A percentile compares a stretch with the other conserved stretches of the same genome.
Conservation (phyloP, 345 rosid species). For the Mercurialis annua region DNA sequence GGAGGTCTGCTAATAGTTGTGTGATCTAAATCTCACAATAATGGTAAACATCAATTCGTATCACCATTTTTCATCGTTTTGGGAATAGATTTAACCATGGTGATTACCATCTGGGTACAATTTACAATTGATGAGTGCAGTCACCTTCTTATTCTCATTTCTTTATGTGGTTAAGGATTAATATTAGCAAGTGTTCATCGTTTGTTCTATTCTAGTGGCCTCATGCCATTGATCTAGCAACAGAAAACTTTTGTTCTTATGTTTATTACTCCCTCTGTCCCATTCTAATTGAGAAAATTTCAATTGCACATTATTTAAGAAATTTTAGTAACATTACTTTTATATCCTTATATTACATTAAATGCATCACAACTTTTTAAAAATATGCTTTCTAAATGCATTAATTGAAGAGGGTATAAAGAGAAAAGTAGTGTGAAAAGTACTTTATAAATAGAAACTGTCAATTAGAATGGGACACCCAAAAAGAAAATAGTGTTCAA, state of each 20-base stretch:
- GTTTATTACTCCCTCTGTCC: too few species aligned
- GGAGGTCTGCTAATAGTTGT: background rate
- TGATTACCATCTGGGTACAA: background rate
- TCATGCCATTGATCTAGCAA: background rate
- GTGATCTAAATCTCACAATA: background rate
- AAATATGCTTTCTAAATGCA: too few species aligned
- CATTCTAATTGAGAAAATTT: too few species aligned
- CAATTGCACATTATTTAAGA: too few species aligned
- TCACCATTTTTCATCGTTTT: background rate
- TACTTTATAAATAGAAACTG: too few species aligned
- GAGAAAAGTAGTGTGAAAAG: too few species aligned
- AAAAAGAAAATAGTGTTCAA: too few species aligned
- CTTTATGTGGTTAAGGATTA: background rate
- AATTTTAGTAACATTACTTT: too few species aligned
- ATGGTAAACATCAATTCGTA: background rate
- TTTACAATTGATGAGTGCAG: background rate
- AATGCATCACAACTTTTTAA: too few species aligned
- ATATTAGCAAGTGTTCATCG: background rate
- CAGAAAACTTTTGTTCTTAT: background rate
- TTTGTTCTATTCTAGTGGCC: background rate
- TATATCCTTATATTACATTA: too few species aligned
- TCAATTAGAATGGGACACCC: too few species aligned
- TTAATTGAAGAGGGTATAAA: too few species aligned
- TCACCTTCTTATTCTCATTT: background rate
- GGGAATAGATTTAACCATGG: background rate